These are phyloP conservation scores for Ceratonia siliqua DNA, from an alignment of 306 rosid species.

Conservation along the genomic window DNA sequence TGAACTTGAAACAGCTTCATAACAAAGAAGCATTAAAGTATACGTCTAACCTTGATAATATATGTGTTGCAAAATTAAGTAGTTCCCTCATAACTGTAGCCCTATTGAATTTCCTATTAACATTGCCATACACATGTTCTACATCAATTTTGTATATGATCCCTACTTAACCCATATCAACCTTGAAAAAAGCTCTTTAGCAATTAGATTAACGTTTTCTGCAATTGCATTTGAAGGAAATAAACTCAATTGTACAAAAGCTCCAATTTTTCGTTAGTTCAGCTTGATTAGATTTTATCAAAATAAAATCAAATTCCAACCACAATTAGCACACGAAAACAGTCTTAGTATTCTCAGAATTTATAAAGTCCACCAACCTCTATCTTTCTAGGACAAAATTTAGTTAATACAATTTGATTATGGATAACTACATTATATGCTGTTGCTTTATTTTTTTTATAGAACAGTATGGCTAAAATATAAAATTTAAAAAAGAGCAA, in stretches of 20 bases:
- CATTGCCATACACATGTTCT: not conserved
- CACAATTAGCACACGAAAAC: not conserved
- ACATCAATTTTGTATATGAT: not conserved
- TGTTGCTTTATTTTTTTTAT: not conserved
- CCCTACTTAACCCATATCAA: not conserved
- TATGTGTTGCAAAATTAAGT: too few relatives aligned
- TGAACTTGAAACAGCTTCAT: not conserved
- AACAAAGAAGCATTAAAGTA: not conserved
- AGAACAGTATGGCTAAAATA: constrained; percentile 20
- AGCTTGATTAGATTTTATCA: constrained; percentile 3
- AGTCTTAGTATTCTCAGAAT: not conserved
- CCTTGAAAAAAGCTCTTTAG: not conserved
- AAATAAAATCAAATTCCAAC: not conserved
- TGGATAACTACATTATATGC: not conserved
- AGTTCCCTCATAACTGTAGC: not conserved
- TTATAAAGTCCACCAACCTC: not conserved
- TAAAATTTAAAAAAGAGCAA: constrained; percentile 4
- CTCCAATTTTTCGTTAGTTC: not conserved
- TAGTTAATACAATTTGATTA: not conserved
- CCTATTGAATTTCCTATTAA: not conserved
- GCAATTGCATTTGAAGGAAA: not conserved
- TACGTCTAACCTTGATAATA: too few relatives aligned
- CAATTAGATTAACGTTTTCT: not conserved
- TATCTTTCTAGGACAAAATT: not conserved
- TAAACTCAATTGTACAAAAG: not conserved